Conservation (phyloP, 2,329 filamentous ascomycete genomes). For the Byssoonygena ceratinophila region DNA sequence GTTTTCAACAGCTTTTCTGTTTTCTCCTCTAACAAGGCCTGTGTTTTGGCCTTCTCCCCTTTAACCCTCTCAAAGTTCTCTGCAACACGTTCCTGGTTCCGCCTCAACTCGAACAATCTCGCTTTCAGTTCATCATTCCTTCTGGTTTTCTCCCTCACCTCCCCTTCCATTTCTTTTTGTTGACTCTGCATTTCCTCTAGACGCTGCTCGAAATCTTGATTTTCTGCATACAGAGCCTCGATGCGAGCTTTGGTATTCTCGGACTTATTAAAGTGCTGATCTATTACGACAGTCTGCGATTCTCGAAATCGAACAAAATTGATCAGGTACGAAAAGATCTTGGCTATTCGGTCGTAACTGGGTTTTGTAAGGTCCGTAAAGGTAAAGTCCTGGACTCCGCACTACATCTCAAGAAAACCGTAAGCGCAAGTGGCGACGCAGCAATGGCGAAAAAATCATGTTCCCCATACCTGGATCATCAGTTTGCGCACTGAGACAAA, state of each 20-base stretch:
- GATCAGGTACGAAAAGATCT: constrained; percentile 95
- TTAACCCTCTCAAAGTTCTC: constrained; percentile 75
- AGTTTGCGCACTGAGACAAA: constrained; percentile 73
- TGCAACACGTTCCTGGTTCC: constrained; percentile 71
- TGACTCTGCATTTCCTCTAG: constrained; percentile 72
- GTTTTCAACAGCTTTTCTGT: constrained; percentile 49
- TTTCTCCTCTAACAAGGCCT: constrained; percentile 46
- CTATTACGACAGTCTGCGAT: constrained; percentile 78
- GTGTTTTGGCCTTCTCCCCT: constrained; percentile 65
- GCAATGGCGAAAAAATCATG: neutral
- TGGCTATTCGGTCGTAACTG: constrained; percentile 77
- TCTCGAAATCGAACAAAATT: constrained; percentile 98
- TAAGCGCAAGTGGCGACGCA: neutral
- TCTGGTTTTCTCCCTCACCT: constrained; percentile 73
- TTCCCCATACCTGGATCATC: constrained; percentile 50
- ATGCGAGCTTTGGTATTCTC: constrained; percentile 80
- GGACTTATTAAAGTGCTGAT: constrained; percentile 84
- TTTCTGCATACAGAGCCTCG: constrained; percentile 72
- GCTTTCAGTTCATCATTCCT: constrained; percentile 81
- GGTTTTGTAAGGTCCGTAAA: constrained; percentile 88
- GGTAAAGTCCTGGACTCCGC: constrained; percentile 84
- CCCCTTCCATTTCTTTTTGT: constrained; percentile 66
- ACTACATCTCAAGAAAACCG: constrained; percentile 39
- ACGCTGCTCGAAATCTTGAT: constrained; percentile 72
- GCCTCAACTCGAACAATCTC: constrained; percentile 65